Percentiles rank a stretch among this genome's conserved stretches.
phyloP scores from a whole-genome alignment of 192 early-diverging fungal genomes.

The Powellomyces hirtus region DNA sequence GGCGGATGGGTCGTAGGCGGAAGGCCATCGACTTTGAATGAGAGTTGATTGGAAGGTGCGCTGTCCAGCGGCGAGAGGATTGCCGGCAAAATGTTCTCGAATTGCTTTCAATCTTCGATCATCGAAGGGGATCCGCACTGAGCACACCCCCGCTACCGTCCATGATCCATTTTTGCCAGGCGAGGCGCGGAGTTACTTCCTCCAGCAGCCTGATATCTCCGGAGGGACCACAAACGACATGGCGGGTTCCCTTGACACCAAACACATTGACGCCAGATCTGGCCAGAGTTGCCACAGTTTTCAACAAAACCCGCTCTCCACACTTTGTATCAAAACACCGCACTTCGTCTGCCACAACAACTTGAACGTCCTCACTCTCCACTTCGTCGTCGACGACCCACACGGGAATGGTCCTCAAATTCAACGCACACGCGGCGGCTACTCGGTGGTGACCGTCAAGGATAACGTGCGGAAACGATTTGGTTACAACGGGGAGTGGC shows the following conservation, averaged over 20 bases:
- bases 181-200: background rate
- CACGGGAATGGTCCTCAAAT: slow-evolving; percentile 13
- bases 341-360: background rate
- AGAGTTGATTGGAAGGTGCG: too few relatives aligned
- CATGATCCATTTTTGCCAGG: background rate
- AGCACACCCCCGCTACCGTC: too few relatives aligned
- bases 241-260: background rate
- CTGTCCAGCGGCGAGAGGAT: too few relatives aligned
- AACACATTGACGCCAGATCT: background rate
- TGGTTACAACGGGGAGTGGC: slow-evolving; percentile 12
- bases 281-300: background rate
- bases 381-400: slow-evolving; percentile 22
- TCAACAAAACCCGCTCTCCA: background rate
- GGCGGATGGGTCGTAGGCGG: too few relatives aligned
- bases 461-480: slow-evolving; percentile 8
- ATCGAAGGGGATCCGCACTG: too few relatives aligned
- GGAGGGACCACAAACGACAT: background rate
- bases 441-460: slow-evolving; percentile 31
- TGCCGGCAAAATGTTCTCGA: too few relatives aligned
- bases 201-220: background rate
- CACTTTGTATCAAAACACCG: background rate
- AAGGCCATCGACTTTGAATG: too few relatives aligned
- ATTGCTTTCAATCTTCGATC: too few relatives aligned
- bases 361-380: background rate
- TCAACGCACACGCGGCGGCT: slow-evolving; percentile 10